Conservation (phyloP, 495 filamentous ascomycete species). For the Neurospora africana region DNA sequence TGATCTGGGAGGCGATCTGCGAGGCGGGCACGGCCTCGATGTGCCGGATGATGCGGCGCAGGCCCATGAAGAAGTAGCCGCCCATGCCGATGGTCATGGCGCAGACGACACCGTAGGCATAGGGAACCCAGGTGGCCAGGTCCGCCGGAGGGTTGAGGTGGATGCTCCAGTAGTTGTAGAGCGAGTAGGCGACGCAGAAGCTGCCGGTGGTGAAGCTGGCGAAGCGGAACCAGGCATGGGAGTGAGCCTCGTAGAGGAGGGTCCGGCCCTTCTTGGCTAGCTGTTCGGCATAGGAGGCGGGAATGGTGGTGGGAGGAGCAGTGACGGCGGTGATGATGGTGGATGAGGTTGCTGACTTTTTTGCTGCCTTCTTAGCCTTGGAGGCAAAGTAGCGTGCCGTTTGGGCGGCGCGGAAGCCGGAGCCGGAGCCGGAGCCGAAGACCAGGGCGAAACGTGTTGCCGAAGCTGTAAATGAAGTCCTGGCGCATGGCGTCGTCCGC, state of each 20-base stretch:
- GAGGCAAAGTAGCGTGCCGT: neutral
- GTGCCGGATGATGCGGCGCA: slow-evolving; percentile 27
- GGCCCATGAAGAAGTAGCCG: slow-evolving; percentile 34
- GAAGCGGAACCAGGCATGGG: slow-evolving; percentile 47
- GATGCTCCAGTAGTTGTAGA: slow-evolving; percentile 41
- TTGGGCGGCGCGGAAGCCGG: neutral
- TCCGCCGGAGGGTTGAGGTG: slow-evolving; percentile 33
- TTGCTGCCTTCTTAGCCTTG: slow-evolving; percentile 4
- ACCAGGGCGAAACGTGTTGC: neutral
- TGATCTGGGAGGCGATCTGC: neutral
- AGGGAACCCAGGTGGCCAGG: slow-evolving; percentile 31
- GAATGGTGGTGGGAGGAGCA: neutral
- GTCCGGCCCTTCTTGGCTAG: slow-evolving; percentile 36
- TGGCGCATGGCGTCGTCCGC: slow-evolving; percentile 4
- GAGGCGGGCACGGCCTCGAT: slow-evolving; percentile 28
- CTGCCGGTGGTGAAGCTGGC: slow-evolving; percentile 43
- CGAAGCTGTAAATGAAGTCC: slow-evolving; percentile 1
- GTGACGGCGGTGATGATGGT: neutral
- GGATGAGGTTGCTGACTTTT: neutral
- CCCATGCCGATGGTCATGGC: slow-evolving; percentile 36
- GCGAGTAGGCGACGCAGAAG: slow-evolving; percentile 49
- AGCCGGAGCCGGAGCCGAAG: neutral
- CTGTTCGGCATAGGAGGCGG: slow-evolving; percentile 28
- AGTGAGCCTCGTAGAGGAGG: slow-evolving; percentile 50
- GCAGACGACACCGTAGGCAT: slow-evolving; percentile 33